These are phyloP conservation scores for Parsonsia alboflavescens DNA, from an alignment of 257 asterid genomes.

Conservation along the genomic window DNA sequence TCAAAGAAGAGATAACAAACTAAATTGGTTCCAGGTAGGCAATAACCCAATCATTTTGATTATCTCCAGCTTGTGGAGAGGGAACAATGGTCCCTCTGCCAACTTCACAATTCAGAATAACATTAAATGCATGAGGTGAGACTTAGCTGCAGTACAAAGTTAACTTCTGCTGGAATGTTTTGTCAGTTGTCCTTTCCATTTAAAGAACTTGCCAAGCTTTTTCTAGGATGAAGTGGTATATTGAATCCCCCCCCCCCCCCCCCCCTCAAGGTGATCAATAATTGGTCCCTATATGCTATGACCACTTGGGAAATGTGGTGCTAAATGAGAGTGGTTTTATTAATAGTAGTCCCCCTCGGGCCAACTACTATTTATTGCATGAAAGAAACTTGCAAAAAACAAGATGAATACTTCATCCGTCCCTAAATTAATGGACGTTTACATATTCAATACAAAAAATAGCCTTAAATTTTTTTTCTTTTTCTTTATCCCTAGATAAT, in stretches of 20 bases:
- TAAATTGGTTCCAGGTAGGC: constrained; percentile 1
- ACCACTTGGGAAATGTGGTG: constrained; percentile 18
- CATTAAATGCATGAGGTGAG: not conserved
- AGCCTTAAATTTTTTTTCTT: too few species aligned
- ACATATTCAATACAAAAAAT: too few species aligned
- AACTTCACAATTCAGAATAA: constrained; percentile 6
- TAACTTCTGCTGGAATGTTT: not conserved
- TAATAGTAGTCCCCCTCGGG: constrained; percentile 4
- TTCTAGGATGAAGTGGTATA: constrained; percentile 15
- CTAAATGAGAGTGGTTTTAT: not conserved
- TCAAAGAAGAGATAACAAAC: not conserved
- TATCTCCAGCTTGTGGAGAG: constrained; percentile 16
- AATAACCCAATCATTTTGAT: constrained; percentile 14
- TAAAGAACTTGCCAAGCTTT: not conserved
- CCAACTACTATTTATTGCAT: constrained; percentile 22
- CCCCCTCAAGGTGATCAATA: too few species aligned
- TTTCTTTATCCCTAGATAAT: too few species aligned
- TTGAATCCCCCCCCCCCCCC: too few species aligned
- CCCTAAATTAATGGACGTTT: too few species aligned
- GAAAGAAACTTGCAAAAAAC: constrained; percentile 11
- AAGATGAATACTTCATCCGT: too few species aligned
- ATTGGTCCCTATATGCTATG: constrained; percentile 16
- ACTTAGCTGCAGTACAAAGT: not conserved
- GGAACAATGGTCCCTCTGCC: constrained; percentile 15
- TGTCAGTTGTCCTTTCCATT: not conserved